Evolutionary conservation across 2,329 filamentous ascomycete genomes (phyloP).

Genomic region (Zopfia rhizophila): DNA sequence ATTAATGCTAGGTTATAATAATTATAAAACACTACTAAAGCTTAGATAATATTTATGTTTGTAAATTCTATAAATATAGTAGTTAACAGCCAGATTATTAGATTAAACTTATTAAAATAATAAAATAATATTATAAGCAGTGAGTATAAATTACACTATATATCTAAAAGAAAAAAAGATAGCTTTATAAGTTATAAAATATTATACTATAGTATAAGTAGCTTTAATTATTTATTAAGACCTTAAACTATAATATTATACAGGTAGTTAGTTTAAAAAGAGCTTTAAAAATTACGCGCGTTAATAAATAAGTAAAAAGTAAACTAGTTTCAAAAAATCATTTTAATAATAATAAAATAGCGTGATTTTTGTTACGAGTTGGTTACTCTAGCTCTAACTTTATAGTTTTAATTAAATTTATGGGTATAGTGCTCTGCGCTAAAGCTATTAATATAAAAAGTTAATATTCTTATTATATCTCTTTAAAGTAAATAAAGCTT

Average conservation of each 20-base stretch:
- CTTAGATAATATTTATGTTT: slow-evolving; percentile 35
- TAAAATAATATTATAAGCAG: slow-evolving; percentile 7
- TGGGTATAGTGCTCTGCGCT: slow-evolving; percentile 43
- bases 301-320: slow-evolving; percentile 21
- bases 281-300: neutral
- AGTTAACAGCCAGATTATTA: slow-evolving; percentile 39
- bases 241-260: slow-evolving; percentile 12
- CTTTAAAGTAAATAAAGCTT: slow-evolving; percentile 34
- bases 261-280: slow-evolving; percentile 21
- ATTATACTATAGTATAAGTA: slow-evolving; percentile 27
- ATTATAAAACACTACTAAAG: slow-evolving; percentile 33
- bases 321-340: slow-evolving; percentile 28
- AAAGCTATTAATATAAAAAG: slow-evolving; percentile 40
- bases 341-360: slow-evolving; percentile 21
- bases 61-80: slow-evolving; percentile 32
- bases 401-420: slow-evolving; percentile 34
- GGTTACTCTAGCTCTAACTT: slow-evolving; percentile 18
- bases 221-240: neutral
- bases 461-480: slow-evolving; percentile 40
- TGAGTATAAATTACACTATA: slow-evolving; percentile 38
- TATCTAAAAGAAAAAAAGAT: slow-evolving; percentile 12
- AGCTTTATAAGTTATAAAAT: slow-evolving; percentile 30
- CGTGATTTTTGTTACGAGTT: slow-evolving; percentile 20
- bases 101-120: slow-evolving; percentile 26
- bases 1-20: slow-evolving; percentile 11